phyloP scores from a whole-genome alignment of 352 stramenopile genomes.

The Phytophthora pseudosyringae region DNA sequence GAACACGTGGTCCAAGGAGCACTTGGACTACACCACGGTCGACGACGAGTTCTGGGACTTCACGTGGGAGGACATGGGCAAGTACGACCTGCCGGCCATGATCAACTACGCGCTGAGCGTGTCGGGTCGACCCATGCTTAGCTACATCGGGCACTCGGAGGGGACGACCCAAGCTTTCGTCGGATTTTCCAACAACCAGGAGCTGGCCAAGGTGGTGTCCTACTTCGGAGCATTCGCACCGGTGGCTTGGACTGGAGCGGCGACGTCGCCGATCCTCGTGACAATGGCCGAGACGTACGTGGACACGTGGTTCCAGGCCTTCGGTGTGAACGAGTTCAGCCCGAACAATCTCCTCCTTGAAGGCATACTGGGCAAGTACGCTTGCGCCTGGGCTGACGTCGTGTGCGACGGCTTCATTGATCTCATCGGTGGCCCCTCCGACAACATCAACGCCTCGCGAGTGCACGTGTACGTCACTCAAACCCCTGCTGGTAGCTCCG shows the following conservation, averaged over 20 bases:
- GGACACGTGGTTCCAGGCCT: slow-evolving; percentile 39
- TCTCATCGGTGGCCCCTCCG: slow-evolving; percentile 39
- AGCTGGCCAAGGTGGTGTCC: slow-evolving; percentile 52
- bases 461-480: slow-evolving; percentile 62
- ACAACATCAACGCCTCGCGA: slow-evolving; percentile 50
- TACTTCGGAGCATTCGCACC: slow-evolving; percentile 58
- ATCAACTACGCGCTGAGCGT: slow-evolving; percentile 47
- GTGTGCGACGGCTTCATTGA: slow-evolving; percentile 43
- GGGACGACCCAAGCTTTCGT: slow-evolving; percentile 59
- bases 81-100: slow-evolving; percentile 55
- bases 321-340: slow-evolving; percentile 50
- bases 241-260: slow-evolving; percentile 43
- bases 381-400: slow-evolving; percentile 41
- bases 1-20: slow-evolving; percentile 58
- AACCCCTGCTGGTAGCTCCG: slow-evolving; percentile 54
- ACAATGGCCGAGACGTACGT: slow-evolving; percentile 37
- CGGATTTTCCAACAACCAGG: slow-evolving; percentile 52
- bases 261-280: slow-evolving; percentile 41
- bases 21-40: slow-evolving; percentile 44
- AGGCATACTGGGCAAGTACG: slow-evolving; percentile 37
- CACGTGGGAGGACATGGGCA: slow-evolving; percentile 61
- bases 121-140: slow-evolving; percentile 37
- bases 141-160: slow-evolving; percentile 57
- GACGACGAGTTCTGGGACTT: slow-evolving; percentile 62
- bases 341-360: slow-evolving; percentile 35